Evolutionary conservation across 116 monocot genomes (phyloP).

Genomic region (Thalassia testudinum): DNA sequence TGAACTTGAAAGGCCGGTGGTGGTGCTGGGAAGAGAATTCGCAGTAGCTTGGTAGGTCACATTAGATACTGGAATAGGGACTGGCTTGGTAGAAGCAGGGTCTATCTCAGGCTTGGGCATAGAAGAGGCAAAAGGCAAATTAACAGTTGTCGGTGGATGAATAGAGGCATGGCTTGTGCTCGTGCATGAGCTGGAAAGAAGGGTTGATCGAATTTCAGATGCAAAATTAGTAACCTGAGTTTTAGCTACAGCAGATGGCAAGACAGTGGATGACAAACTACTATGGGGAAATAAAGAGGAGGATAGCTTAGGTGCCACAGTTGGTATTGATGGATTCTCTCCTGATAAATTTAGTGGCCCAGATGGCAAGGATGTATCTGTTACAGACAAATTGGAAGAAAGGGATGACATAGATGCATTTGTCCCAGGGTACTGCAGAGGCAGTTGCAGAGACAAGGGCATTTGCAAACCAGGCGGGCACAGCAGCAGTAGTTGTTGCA

Average conservation of each 20-base stretch:
- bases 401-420: conserved; percentile 14
- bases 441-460: no score
- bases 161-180: no score
- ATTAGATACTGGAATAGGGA: conserved; percentile 10
- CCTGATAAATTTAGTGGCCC: conserved; percentile 8
- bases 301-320: conserved; percentile 17
- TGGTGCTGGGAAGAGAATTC: conserved; percentile 14
- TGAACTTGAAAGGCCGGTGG: conserved; percentile 19
- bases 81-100: conserved; percentile 12
- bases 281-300: conserved; percentile 34
- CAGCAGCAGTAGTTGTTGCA: no score
- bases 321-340: not conserved
- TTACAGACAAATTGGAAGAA: conserved; percentile 7
- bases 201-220: conserved; percentile 17
- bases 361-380: conserved; percentile 12
- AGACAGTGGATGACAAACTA: no score
- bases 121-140: no score
- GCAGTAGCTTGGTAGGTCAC: conserved; percentile 17
- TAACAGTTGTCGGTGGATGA: no score
- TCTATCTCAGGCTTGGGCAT: conserved; percentile 3
- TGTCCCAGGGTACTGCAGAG: conserved; percentile 45
- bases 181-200: no score
- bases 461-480: no score
- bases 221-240: conserved; percentile 19
- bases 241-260: conserved; percentile 9